phyloP scores from a whole-genome alignment of 1,284 basidiomycete genomes.

The Polyporus tsugae region DNA sequence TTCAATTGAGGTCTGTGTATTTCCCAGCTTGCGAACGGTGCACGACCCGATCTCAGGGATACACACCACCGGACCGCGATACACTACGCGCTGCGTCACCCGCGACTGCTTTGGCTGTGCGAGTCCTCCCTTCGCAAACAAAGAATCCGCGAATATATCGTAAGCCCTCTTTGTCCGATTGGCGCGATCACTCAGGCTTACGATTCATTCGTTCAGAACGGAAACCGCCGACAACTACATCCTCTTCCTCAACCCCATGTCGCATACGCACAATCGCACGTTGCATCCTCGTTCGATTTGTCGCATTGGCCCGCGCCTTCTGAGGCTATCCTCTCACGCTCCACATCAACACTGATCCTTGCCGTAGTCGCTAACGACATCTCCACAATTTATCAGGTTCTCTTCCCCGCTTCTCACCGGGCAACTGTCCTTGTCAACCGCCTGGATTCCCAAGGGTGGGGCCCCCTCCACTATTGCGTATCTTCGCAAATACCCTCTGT shows the following conservation, averaged over 20 bases:
- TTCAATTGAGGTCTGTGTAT: conserved; percentile 31
- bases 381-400: conserved; percentile 42
- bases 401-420: conserved; percentile 29
- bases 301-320: conserved; percentile 23
- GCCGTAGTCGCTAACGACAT: conserved; percentile 29
- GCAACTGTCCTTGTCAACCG: conserved; percentile 53
- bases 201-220: conserved; percentile 28
- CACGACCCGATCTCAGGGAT: conserved; percentile 75
- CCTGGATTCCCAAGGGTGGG: conserved; percentile 72
- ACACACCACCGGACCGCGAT: conserved; percentile 72
- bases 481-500: conserved; percentile 62
- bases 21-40: conserved; percentile 65
- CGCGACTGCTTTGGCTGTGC: conserved; percentile 70
- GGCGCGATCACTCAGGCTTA: conserved; percentile 9
- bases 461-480: conserved; percentile 73
- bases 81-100: conserved; percentile 69
- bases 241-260: conserved; percentile 32
- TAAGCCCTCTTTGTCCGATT: conserved; percentile 41
- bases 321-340: conserved; percentile 24
- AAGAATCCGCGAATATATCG: conserved; percentile 64
- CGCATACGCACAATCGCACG: conserved; percentile 24
- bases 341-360: conserved; percentile 41
- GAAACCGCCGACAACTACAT: conserved; percentile 36
- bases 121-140: conserved; percentile 69
- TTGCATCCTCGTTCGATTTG: conserved; percentile 22